phyloP scores from a whole-genome alignment of 805 yeast genomes.

The Lipomyces japonicus region DNA sequence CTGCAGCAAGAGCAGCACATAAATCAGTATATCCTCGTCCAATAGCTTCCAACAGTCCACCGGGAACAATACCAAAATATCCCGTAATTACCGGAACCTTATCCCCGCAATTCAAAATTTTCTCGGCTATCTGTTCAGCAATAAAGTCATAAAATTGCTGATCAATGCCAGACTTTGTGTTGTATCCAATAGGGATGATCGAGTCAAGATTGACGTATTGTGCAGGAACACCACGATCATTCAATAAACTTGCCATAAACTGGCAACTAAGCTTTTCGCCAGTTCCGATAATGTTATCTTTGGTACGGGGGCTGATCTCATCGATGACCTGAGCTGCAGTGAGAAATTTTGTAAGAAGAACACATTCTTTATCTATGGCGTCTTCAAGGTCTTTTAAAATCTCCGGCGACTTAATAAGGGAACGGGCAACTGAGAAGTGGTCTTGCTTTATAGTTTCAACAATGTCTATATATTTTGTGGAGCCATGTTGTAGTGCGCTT shows the following conservation, averaged over 20 bases:
- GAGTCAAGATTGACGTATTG: slow-evolving; percentile 73
- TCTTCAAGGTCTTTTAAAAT: slow-evolving; percentile 53
- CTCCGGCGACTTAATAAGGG: slow-evolving; percentile 44
- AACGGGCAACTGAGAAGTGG: slow-evolving; percentile 69
- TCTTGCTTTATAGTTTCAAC: slow-evolving; percentile 71
- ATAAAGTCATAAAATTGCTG: slow-evolving; percentile 55
- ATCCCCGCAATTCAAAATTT: slow-evolving; percentile 39
- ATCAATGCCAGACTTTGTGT: slow-evolving; percentile 57
- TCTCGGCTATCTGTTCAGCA: slow-evolving; percentile 48
- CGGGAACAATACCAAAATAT: slow-evolving; percentile 93
- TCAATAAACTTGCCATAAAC: slow-evolving; percentile 80
- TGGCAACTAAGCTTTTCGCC: slow-evolving; percentile 92
- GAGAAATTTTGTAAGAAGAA: slow-evolving; percentile 61
- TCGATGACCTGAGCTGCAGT: slow-evolving; percentile 89
- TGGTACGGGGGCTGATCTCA: slow-evolving; percentile 82
- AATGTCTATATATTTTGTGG: slow-evolving; percentile 52
- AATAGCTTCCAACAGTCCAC: slow-evolving; percentile 85
- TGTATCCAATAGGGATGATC: slow-evolving; percentile 62
- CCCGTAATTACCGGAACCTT: slow-evolving; percentile 86
- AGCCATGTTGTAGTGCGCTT: slow-evolving; percentile 41
- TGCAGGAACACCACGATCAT: slow-evolving; percentile 76
- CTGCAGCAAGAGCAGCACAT: slow-evolving; percentile 95
- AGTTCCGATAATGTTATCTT: slow-evolving; percentile 84
- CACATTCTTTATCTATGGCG: slow-evolving; percentile 63
- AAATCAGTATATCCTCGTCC: slow-evolving; percentile 98